A percentile compares a stretch with the other conserved stretches of the same genome.
Conservation (phyloP, 108 stramenopile genomes). For the Parmales sp. region DNA sequence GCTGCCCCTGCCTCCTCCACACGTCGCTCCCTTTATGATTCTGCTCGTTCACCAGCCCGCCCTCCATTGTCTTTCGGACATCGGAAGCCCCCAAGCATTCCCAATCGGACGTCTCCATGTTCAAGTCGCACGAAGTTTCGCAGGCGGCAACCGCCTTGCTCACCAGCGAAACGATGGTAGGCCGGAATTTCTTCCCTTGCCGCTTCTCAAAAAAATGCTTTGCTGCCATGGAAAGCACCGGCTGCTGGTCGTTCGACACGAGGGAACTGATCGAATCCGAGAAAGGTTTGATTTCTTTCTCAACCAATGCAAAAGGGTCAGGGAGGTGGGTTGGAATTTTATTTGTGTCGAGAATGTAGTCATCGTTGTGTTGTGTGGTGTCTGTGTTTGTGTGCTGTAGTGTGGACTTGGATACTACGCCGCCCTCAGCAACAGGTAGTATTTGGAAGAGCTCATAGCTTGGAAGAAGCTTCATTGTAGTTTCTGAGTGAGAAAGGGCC, state of each 20-base stretch:
- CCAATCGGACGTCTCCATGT: slow-evolving; percentile 27
- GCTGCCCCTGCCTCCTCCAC: slow-evolving; percentile 73
- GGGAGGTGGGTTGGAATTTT: neutral
- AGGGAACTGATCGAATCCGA: slow-evolving; percentile 89
- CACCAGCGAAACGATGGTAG: slow-evolving; percentile 86
- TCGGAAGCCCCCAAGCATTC: slow-evolving; percentile 65
- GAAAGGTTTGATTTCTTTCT: slow-evolving; percentile 85
- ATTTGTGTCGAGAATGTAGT: neutral
- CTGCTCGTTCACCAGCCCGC: slow-evolving; percentile 42
- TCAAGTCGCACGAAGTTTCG: too few relatives aligned
- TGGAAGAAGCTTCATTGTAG: slow-evolving; percentile 74
- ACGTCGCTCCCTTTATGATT: slow-evolving; percentile 75
- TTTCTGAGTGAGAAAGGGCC: slow-evolving; percentile 64
- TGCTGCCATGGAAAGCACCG: slow-evolving; percentile 92
- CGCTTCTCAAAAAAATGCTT: slow-evolving; percentile 94
- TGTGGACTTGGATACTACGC: neutral
- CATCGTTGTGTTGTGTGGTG: neutral
- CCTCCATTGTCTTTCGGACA: slow-evolving; percentile 49
- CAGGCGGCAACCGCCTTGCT: slow-evolving; percentile 72
- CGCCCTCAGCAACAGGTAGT: slow-evolving; percentile 60
- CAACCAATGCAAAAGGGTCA: slow-evolving; percentile 73
- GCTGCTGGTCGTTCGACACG: slow-evolving; percentile 83
- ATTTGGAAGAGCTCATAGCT: slow-evolving; percentile 73
- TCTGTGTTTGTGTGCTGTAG: neutral
- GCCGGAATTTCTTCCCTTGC: slow-evolving; percentile 91